Percentiles rank a stretch among this genome's conserved stretches.
These are phyloP conservation scores for Cucurbita argyrosperma DNA, from an alignment of 306 rosid species.

Conservation along the genomic window DNA sequence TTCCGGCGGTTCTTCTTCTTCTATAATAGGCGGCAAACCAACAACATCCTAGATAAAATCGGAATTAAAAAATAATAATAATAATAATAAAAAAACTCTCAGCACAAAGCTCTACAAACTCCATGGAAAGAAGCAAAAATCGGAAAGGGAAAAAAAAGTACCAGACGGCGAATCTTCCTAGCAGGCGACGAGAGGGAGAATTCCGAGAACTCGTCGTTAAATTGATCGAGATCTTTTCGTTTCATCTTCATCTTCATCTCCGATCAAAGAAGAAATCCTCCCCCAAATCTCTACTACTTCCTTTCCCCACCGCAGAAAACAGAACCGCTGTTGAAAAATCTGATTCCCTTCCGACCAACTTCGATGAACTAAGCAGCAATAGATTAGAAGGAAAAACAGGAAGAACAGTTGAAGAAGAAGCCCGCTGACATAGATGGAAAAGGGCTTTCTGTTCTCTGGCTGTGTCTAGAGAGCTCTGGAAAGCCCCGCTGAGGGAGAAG, in stretches of 20 bases:
- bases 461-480: neutral
- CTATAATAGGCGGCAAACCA: conserved; percentile 54
- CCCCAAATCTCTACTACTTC: neutral
- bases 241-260: conserved; percentile 33
- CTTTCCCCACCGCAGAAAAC: neutral
- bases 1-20: conserved; percentile 29
- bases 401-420: neutral
- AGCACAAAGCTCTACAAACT: neutral
- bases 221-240: conserved; percentile 23
- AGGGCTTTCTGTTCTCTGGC: neutral
- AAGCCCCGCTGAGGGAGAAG: neutral
- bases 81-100: neutral
- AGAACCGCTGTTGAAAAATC: neutral
- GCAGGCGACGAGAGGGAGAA: conserved; percentile 71
- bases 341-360: neutral
- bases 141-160: neutral
- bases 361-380: neutral
- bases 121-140: neutral
- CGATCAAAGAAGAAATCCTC: neutral
- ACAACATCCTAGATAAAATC: conserved; percentile 32
- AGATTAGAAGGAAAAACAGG: neutral
- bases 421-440: neutral
- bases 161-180: conserved; percentile 86
- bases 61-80: neutral
- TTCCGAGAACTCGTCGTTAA: conserved; percentile 49